Conservation (phyloP, 768 basidiomycete species). For the Boletus reticuloceps region DNA sequence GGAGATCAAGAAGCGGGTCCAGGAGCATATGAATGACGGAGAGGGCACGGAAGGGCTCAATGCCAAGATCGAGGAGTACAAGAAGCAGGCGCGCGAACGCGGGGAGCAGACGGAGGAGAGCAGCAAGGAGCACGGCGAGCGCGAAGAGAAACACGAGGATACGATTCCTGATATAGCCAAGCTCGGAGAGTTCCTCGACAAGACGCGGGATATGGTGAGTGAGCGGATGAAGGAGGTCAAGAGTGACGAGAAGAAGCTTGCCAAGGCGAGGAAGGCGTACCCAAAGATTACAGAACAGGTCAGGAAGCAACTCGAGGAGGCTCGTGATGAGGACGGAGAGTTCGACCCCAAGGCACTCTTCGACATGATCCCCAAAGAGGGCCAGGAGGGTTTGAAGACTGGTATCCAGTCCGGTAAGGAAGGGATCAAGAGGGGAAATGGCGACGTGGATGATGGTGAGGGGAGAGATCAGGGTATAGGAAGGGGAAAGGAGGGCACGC, state of each 20-base stretch:
- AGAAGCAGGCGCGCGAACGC: not conserved
- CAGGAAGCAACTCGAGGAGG: conserved; percentile 9
- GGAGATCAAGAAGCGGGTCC: not conserved
- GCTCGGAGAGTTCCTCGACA: conserved; percentile 18
- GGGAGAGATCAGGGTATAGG: conserved; percentile 2
- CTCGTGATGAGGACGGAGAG: conserved; percentile 1
- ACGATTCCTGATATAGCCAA: conserved; percentile 3
- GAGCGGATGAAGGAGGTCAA: conserved; percentile 14
- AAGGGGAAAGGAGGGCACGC: conserved; percentile 6
- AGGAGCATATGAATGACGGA: not conserved
- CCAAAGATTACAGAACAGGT: conserved; percentile 10
- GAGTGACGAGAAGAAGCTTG: conserved; percentile 18
- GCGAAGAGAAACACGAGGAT: not conserved
- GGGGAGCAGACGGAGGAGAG: not conserved
- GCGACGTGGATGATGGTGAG: not conserved
- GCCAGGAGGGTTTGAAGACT: not conserved
- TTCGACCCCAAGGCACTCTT: conserved; percentile 4
- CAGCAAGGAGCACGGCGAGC: not conserved
- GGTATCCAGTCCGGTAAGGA: conserved; percentile 5
- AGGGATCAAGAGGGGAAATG: not conserved
- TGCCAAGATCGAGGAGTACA: conserved; percentile 7
- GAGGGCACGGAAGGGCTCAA: conserved; percentile 1
- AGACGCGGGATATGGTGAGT: conserved; percentile 16
- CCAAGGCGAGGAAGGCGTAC: conserved; percentile 14
- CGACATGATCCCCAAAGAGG: conserved; percentile 10